These are phyloP conservation scores for Colletotrichum siamense DNA, from an alignment of 2,329 filamentous ascomycete species.

Conservation along the genomic window DNA sequence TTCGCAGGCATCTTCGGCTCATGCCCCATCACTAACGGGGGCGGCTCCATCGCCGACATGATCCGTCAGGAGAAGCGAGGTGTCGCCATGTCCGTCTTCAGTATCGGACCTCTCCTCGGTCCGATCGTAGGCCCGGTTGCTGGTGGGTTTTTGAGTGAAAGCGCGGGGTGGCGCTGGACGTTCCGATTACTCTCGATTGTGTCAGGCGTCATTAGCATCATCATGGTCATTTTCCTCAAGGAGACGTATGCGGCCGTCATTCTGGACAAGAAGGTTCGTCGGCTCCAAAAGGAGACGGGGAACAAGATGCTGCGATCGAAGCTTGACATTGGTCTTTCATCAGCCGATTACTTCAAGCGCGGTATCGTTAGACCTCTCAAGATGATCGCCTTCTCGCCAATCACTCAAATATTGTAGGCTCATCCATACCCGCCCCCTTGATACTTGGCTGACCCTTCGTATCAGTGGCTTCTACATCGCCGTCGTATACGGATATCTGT, in stretches of 20 bases:
- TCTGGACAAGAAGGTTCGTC: conserved; percentile 44
- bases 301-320: conserved; percentile 60
- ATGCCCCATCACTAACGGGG: conserved; percentile 68
- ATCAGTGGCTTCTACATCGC: conserved; percentile 38
- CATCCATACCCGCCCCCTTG: conserved; percentile 27
- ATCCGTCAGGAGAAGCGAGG: conserved; percentile 62
- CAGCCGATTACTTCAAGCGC: conserved; percentile 45
- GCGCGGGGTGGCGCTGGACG: conserved; percentile 53
- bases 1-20: conserved; percentile 67
- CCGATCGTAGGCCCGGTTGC: conserved; percentile 52
- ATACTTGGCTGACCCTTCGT: not conserved
- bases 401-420: conserved; percentile 41
- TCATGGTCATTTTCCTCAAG: conserved; percentile 43
- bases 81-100: conserved; percentile 57
- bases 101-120: conserved; percentile 49
- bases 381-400: conserved; percentile 51
- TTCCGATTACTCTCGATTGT: conserved; percentile 54
- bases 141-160: conserved; percentile 47
- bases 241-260: conserved; percentile 57
- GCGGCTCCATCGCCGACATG: conserved; percentile 71
- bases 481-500: conserved; percentile 54
- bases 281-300: conserved; percentile 56
- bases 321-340: conserved; percentile 49
- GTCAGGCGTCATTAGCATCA: conserved; percentile 36
- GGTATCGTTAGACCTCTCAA: conserved; percentile 54